Evolutionary conservation across 768 basidiomycete genomes (phyloP).

Genomic region (Trametes elegans): DNA sequence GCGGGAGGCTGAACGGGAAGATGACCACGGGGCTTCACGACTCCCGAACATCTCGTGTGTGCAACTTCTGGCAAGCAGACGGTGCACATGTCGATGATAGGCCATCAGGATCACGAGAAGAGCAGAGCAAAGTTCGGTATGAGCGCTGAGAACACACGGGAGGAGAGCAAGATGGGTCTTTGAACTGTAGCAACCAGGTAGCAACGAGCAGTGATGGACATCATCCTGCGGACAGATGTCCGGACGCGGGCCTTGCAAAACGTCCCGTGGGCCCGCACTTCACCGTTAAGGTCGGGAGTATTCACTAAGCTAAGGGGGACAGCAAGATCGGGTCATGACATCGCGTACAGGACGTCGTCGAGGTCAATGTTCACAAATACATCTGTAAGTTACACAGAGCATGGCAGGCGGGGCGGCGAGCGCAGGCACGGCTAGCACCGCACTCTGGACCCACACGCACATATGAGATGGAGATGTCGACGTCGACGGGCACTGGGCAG

Average conservation of each 20-base stretch:
- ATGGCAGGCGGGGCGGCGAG: neutral
- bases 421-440: neutral
- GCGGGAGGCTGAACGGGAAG: neutral
- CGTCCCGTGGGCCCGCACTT: neutral
- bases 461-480: neutral
- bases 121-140: neutral
- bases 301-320: neutral
- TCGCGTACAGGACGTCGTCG: neutral
- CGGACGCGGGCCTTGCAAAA: neutral
- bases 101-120: slow-evolving; percentile 13
- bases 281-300: slow-evolving; percentile 3
- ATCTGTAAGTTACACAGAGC: slow-evolving; percentile 2
- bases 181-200: slow-evolving; percentile 15
- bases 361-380: neutral
- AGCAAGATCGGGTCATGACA: neutral
- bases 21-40: neutral
- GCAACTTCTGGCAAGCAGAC: neutral
- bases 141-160: slow-evolving; percentile 3
- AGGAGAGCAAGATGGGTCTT: neutral
- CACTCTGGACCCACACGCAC: neutral
- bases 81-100: neutral
- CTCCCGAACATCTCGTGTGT: neutral
- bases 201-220: slow-evolving; percentile 12
- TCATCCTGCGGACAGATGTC: slow-evolving; percentile 15
- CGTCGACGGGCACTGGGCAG: neutral